Evolutionary conservation across 164 flowering plant species (phyloP).

Genomic region (Annona squamosa): DNA sequence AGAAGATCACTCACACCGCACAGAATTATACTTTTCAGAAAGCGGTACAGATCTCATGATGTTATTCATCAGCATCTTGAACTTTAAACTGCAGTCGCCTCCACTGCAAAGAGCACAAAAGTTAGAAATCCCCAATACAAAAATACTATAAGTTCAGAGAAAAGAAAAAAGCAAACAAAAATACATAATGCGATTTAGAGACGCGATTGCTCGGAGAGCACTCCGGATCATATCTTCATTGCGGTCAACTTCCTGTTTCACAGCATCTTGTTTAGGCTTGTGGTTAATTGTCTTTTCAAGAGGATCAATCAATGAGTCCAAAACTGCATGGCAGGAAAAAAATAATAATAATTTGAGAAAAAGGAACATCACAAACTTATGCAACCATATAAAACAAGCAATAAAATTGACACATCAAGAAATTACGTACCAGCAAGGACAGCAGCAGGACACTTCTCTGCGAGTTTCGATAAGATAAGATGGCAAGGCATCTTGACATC

Average conservation of each 20-base stretch:
- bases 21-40: conserved; percentile 68
- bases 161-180: not conserved
- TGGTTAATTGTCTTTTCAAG: conserved; percentile 83
- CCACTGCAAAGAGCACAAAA: conserved; percentile 49
- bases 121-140: not conserved
- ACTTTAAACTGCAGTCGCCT: conserved; percentile 82
- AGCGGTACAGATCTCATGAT: conserved; percentile 51
- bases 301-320: conserved; percentile 98
- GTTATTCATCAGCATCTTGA: conserved; percentile 77
- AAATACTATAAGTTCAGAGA: no score
- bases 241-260: conserved; percentile 98
- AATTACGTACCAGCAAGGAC: conserved; percentile 75
- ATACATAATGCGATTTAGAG: conserved; percentile 47
- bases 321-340: conserved; percentile 36
- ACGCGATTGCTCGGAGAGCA: conserved; percentile 90
- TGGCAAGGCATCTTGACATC: conserved; percentile 99
- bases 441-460: conserved; percentile 93
- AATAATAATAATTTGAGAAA: not conserved
- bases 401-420: not conserved
- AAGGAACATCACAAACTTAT: not conserved
- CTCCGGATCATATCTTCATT: conserved; percentile 99
- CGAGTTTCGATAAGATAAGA: conserved; percentile 95
- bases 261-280: conserved; percentile 97
- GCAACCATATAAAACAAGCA: not conserved
- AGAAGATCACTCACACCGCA: conserved; percentile 60